These are phyloP conservation scores for Urochloa ruziziensis DNA, from an alignment of 176 grass and related monocot species.

Conservation along the genomic window DNA sequence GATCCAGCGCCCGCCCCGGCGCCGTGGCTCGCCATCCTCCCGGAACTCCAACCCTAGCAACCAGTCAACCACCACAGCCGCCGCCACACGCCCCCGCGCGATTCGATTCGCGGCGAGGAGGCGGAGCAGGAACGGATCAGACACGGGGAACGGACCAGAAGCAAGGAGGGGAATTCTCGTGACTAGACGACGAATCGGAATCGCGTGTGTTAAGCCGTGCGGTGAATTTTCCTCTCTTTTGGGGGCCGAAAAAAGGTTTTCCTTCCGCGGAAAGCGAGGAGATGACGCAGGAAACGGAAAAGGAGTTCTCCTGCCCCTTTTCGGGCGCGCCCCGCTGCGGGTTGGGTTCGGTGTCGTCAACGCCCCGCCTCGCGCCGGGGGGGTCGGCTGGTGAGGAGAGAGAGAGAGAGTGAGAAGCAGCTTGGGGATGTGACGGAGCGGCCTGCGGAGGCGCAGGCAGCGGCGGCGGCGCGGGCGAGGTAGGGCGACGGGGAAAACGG, in stretches of 20 bases:
- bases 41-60: constrained; percentile 19
- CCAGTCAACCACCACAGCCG: not conserved
- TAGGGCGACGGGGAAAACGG: not conserved
- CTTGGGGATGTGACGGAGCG: not conserved
- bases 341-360: constrained; percentile 15
- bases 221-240: not conserved
- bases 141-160: not conserved
- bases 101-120: not conserved
- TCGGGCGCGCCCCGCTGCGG: not conserved
- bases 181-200: not conserved
- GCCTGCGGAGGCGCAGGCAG: not conserved
- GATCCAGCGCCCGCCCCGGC: constrained; percentile 42
- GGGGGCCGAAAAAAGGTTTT: not conserved
- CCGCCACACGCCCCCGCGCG: not conserved
- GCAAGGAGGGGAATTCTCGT: not conserved
- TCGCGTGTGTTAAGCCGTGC: not conserved
- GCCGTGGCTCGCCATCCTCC: constrained; percentile 64
- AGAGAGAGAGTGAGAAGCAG: not conserved
- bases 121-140: not conserved
- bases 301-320: constrained; percentile 6
- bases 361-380: not conserved
- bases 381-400: not conserved
- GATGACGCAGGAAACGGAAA: not conserved
- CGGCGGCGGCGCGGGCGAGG: not conserved
- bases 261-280: constrained; percentile 1